Percentiles rank a stretch among this genome's conserved stretches.
These are phyloP conservation scores for Lactifluus rugatus DNA, from an alignment of 768 basidiomycete species.

Conservation along the genomic window DNA sequence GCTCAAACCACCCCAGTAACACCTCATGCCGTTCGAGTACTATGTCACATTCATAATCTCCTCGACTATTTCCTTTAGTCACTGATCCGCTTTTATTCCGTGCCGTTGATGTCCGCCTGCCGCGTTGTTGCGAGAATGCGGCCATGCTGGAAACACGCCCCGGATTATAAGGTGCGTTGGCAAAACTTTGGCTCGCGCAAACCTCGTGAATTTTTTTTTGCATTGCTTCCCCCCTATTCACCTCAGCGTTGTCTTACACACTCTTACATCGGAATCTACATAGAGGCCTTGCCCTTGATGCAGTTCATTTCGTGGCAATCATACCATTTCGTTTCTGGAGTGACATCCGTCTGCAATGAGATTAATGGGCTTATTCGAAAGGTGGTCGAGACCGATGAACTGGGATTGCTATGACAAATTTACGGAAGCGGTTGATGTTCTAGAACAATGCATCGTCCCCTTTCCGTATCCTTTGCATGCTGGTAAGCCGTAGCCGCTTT, in stretches of 20 bases:
- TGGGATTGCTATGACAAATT: slow-evolving; percentile 17
- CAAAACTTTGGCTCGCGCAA: background rate
- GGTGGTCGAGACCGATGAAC: slow-evolving; percentile 12
- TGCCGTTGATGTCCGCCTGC: slow-evolving; percentile 11
- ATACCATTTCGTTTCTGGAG: slow-evolving; percentile 11
- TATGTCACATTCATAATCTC: no score
- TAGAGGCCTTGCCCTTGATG: slow-evolving; percentile 12
- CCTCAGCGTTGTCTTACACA: slow-evolving; percentile 5
- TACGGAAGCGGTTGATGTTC: slow-evolving; percentile 11
- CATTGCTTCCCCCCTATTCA: background rate
- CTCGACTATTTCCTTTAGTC: no score
- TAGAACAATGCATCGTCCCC: slow-evolving; percentile 3
- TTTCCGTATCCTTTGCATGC: background rate
- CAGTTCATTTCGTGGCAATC: slow-evolving; percentile 17
- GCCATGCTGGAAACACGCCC: slow-evolving; percentile 9
- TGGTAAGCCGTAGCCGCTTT: slow-evolving; percentile 2
- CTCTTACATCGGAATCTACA: slow-evolving; percentile 16
- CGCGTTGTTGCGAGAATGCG: background rate
- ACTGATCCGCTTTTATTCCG: no score
- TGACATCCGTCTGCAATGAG: slow-evolving; percentile 5
- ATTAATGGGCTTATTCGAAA: slow-evolving; percentile 12
- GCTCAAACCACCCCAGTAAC: no score
- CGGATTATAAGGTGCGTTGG: background rate
- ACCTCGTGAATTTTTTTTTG: slow-evolving; percentile 2
- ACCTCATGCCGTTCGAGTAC: no score